Percentiles rank a stretch among this genome's conserved stretches.
These are phyloP conservation scores for Fusarium dimerum DNA, from an alignment of 2,329 filamentous ascomycete genomes.

Conservation along the genomic window DNA sequence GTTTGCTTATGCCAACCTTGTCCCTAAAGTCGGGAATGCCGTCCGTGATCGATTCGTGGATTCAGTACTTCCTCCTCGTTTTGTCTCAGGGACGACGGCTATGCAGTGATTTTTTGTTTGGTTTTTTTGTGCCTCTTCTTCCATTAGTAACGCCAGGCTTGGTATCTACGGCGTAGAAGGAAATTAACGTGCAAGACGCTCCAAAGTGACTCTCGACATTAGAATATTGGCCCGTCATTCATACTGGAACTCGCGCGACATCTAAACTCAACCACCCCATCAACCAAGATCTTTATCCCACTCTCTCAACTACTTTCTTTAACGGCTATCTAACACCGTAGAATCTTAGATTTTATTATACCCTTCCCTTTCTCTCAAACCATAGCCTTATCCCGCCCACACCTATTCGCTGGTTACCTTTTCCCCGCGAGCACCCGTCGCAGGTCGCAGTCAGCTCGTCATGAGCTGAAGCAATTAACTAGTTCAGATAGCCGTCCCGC, in stretches of 20 bases:
- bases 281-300: background rate
- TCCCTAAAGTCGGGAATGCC: no score
- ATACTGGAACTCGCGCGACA: background rate
- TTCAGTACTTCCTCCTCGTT: no score
- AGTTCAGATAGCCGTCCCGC: conserved; percentile 52
- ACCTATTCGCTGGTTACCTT: conserved; percentile 4
- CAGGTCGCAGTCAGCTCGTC: conserved; percentile 28
- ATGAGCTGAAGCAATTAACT: conserved; percentile 64
- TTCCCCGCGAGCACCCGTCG: conserved; percentile 11
- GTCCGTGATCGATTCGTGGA: no score
- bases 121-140: no score
- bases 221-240: background rate
- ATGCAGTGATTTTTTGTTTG: no score
- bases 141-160: no score
- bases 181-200: no score
- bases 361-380: background rate
- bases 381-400: conserved; percentile 2
- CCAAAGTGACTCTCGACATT: conserved; percentile 9
- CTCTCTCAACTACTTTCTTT: background rate
- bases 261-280: background rate
- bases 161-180: no score
- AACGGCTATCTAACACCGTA: background rate
- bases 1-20: no score
- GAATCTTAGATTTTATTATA: no score
- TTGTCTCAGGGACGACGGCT: no score